Percentiles rank a stretch among this genome's conserved stretches.
Conservation (phyloP, 1,139 yeast genomes). For the Spencermartinsiella ligniputridi region DNA sequence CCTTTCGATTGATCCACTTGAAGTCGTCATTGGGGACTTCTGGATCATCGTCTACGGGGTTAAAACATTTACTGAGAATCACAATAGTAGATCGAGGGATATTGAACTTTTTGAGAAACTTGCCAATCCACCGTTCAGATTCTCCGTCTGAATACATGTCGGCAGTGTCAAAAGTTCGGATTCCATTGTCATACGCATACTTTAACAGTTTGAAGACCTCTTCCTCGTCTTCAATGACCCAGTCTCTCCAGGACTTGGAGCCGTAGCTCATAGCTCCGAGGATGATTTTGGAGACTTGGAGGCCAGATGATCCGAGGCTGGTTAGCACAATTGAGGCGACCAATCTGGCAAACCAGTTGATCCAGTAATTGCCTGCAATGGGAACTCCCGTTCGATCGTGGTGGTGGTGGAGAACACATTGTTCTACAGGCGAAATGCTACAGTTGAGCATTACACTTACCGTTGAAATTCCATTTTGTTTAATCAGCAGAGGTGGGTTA, state of each 20-base stretch:
- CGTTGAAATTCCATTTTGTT: no score
- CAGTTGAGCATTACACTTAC: no score
- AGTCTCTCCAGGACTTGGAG: constrained; percentile 42
- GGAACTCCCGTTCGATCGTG: no score
- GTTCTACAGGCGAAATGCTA: no score
- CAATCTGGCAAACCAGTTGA: no score
- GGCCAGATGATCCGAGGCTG: constrained; percentile 51
- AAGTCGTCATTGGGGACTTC: constrained; percentile 5
- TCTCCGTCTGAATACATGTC: constrained; percentile 42
- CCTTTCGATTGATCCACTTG: constrained; percentile 34
- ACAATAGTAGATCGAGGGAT: constrained; percentile 45
- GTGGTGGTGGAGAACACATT: no score
- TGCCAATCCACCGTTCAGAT: constrained; percentile 39
- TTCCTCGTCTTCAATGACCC: constrained; percentile 47
- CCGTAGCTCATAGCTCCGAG: constrained; percentile 62
- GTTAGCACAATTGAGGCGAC: no score
- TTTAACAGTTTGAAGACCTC: constrained; percentile 37
- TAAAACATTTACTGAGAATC: constrained; percentile 27
- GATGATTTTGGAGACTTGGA: constrained; percentile 47
- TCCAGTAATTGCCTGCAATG: no score
- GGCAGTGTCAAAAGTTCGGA: constrained; percentile 51
- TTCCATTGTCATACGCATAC: constrained; percentile 43
- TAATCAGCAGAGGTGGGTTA: no score
- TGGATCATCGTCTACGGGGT: constrained; percentile 25
- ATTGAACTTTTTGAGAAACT: constrained; percentile 38